Percentiles rank a stretch among this genome's conserved stretches.
phyloP scores from a whole-genome alignment of 768 basidiomycete genomes.

The Suillus ampliporus region DNA sequence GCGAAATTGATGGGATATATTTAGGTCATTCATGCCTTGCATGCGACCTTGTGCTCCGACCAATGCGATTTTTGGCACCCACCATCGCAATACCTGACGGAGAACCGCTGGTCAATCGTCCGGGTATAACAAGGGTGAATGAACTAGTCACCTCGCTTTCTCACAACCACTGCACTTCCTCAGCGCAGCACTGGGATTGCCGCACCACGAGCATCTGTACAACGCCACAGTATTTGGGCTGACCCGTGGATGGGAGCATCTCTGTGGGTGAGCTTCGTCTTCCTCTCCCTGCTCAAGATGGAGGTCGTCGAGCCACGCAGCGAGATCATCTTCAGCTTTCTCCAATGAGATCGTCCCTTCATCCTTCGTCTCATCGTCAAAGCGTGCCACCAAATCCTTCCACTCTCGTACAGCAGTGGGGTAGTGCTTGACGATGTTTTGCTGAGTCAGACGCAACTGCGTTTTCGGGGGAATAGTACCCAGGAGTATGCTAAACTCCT shows the following conservation, averaged over 20 bases:
- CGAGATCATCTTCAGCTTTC: conserved; percentile 60
- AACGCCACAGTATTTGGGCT: conserved; percentile 54
- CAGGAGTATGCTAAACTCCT: conserved; percentile 56
- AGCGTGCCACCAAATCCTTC: conserved; percentile 46
- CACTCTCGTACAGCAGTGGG: conserved; percentile 51
- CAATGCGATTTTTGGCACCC: conserved; percentile 46
- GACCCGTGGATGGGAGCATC: conserved; percentile 49
- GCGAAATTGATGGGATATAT: neutral
- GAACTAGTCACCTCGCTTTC: conserved; percentile 41
- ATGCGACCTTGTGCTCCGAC: conserved; percentile 42
- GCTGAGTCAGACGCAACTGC: conserved; percentile 55
- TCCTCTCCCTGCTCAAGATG: conserved; percentile 47
- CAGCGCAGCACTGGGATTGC: conserved; percentile 63
- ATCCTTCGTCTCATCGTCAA: conserved; percentile 35
- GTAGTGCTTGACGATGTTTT: conserved; percentile 55
- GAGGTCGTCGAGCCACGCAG: conserved; percentile 60
- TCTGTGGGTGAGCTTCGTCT: conserved; percentile 30
- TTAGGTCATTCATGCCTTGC: conserved; percentile 17
- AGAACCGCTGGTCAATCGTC: neutral
- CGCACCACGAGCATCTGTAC: conserved; percentile 68
- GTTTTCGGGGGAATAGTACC: conserved; percentile 55
- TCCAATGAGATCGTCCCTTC: conserved; percentile 39
- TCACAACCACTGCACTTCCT: conserved; percentile 56
- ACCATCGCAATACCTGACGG: conserved; percentile 49
- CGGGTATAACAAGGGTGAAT: neutral